A percentile compares a stretch with the other conserved stretches of the same genome.
Evolutionary conservation across 805 yeast species (phyloP).

Genomic region (Yarrowia divulgata): DNA sequence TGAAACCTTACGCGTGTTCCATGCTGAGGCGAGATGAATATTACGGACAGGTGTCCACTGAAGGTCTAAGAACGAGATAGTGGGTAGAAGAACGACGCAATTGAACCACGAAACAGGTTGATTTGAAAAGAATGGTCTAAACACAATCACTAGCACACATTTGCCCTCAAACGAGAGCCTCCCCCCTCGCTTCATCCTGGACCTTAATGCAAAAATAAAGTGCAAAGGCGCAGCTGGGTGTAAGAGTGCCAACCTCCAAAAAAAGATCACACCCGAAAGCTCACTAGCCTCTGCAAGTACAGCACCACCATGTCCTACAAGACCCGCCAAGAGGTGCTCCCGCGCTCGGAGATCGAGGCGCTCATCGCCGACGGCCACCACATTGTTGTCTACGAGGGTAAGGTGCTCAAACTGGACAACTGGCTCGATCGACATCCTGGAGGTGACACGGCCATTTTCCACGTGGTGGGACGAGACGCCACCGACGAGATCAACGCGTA

Average conservation of each 20-base stretch:
- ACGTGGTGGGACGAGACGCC: conserved; percentile 88
- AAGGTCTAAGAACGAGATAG: not conserved
- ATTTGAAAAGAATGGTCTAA: no score
- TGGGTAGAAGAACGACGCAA: not conserved
- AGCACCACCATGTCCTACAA: conserved; percentile 15
- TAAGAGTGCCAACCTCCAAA: no score
- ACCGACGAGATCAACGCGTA: conserved; percentile 90
- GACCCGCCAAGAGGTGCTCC: conserved; percentile 45
- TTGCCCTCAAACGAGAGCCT: not conserved
- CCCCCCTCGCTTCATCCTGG: not conserved
- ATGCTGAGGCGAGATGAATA: not conserved
- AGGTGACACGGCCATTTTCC: conserved; percentile 82
- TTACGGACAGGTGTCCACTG: no score
- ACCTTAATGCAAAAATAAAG: conserved; percentile 10
- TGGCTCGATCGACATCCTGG: conserved; percentile 88
- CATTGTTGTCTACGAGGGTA: conserved; percentile 68
- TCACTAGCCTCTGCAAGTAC: not conserved
- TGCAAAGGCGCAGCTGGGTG: not conserved
- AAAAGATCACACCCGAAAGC: no score
- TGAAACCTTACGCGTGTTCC: conserved; percentile 6
- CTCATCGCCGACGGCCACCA: conserved; percentile 72
- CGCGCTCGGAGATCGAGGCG: conserved; percentile 60
- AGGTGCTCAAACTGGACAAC: conserved; percentile 67
- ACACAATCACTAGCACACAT: no score
- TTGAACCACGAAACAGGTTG: not conserved